phyloP scores from a whole-genome alignment of 2,329 filamentous ascomycete species.

The Apiospora koreana region DNA sequence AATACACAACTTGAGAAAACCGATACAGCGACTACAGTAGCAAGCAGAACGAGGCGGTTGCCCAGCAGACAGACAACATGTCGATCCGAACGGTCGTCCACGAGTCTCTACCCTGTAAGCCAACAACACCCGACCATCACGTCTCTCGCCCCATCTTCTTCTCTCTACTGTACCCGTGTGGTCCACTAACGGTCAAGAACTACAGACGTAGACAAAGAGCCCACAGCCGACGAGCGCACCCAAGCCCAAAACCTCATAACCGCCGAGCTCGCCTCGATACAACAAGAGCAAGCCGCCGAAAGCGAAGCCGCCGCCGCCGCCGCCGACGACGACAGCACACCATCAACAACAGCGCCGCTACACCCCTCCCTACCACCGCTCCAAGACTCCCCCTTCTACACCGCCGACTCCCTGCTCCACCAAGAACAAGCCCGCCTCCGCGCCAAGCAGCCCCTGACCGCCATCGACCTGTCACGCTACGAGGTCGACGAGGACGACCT shows the following conservation, averaged over 20 bases:
- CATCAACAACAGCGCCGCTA: conserved; percentile 24
- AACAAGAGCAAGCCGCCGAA: too few relatives aligned
- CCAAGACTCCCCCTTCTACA: conserved; percentile 50
- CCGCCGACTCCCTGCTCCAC: conserved; percentile 66
- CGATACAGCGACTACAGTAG: not conserved
- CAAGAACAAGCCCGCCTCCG: conserved; percentile 70
- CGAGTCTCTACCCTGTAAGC: conserved; percentile 79
- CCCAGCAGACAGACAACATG: conserved; percentile 46
- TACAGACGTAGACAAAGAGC: conserved; percentile 78
- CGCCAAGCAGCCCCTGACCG: conserved; percentile 56
- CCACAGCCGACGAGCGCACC: conserved; percentile 61
- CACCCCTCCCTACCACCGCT: conserved; percentile 57
- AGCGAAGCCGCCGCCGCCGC: too few relatives aligned
- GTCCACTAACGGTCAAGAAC: not conserved
- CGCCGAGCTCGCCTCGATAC: conserved; percentile 59
- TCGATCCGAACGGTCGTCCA: conserved; percentile 69
- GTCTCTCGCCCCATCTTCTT: not conserved
- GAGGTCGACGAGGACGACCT: conserved; percentile 67
- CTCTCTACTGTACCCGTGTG: not conserved
- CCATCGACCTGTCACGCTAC: conserved; percentile 80
- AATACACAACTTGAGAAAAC: not conserved
- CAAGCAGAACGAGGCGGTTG: not conserved
- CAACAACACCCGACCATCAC: not conserved
- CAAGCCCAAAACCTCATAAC: conserved; percentile 71
- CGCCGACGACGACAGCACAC: conserved; percentile 27